Conservation (phyloP, 2,329 filamentous ascomycete species). For the Leptographium procerum region DNA sequence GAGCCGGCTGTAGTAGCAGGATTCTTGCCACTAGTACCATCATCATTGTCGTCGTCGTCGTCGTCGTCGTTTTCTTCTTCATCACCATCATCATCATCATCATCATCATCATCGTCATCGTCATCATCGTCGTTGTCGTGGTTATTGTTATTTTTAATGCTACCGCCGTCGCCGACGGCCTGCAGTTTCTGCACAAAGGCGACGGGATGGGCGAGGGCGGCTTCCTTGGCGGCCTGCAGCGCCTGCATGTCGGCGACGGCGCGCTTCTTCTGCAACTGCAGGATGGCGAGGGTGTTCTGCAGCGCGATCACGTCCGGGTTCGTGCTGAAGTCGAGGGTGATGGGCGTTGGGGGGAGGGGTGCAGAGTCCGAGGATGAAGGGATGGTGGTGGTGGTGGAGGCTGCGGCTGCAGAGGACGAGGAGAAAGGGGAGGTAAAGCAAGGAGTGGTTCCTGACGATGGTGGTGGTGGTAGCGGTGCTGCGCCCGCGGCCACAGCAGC, state of each 20-base stretch:
- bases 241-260: constrained; percentile 63
- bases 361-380: neutral
- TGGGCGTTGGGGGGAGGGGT: constrained; percentile 31
- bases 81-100: constrained; percentile 19
- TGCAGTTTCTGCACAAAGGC: constrained; percentile 59
- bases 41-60: constrained; percentile 19
- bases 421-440: neutral
- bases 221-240: constrained; percentile 57
- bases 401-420: neutral
- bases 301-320: constrained; percentile 85
- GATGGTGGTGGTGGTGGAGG: neutral
- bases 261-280: constrained; percentile 76
- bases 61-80: constrained; percentile 18
- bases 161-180: no score
- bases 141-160: no score
- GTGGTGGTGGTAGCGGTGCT: neutral
- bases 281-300: constrained; percentile 70
- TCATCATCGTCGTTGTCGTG: constrained; percentile 18
- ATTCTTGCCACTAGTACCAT: neutral
- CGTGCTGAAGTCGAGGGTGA: constrained; percentile 44
- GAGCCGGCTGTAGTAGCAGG: neutral
- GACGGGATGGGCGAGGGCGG: constrained; percentile 58
- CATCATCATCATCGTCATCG: constrained; percentile 17
- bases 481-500: neutral
- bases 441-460: no score